Evolutionary conservation across 2,329 filamentous ascomycete species (phyloP), one percentile per base, ranked within the genome.

Genomic region (Apiospora malaysiana): DNA sequence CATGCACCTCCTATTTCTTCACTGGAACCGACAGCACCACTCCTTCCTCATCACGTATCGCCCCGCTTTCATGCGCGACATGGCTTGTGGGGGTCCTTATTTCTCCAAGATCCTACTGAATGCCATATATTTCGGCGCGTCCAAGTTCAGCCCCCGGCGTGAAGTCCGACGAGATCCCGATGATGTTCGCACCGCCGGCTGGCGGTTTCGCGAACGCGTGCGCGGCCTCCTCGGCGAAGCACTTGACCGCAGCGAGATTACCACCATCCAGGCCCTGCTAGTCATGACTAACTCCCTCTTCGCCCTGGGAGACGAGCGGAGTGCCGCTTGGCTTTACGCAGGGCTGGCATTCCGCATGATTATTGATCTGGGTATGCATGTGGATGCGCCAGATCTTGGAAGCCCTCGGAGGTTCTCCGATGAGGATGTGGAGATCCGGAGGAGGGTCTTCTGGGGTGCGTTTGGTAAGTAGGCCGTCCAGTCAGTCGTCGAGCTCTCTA

Each of bases 281-380:
- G 79, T 87, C 0, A 86, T 89, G 82, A 83, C 83, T 0, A 85
- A 83, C 63, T 84, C 85, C 0, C 76, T 88, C 0, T 88, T 88
- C 72, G 82, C 86, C 0, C 77, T 84, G 2, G 82, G 84, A n/a
- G 84, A 85, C 68, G 83, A 88, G 73, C 79, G 83, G 42, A 87
- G 85, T 71, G 82, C 83, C 7, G 85, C 87, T 1, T 91, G 88
- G 88, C 74, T 89, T 5, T 90, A 90, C 71, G 83, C 86, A 68
- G 88, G 88, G 1, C 83, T 87, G 72, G 87, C 88, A 0, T 87
- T 89, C 71, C 82, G 86, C 12, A 85, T 90, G 79, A 79, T 89
- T 37, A 83, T 85, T 68, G 88, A 90, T 74, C 49, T 56, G 25
- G 49, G 49, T 4, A 63, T 69, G 68, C 68, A 69, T 32, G 46